phyloP scores from a whole-genome alignment of 805 yeast genomes.

The Hanseniaspora pseudoguilliermondii region DNA sequence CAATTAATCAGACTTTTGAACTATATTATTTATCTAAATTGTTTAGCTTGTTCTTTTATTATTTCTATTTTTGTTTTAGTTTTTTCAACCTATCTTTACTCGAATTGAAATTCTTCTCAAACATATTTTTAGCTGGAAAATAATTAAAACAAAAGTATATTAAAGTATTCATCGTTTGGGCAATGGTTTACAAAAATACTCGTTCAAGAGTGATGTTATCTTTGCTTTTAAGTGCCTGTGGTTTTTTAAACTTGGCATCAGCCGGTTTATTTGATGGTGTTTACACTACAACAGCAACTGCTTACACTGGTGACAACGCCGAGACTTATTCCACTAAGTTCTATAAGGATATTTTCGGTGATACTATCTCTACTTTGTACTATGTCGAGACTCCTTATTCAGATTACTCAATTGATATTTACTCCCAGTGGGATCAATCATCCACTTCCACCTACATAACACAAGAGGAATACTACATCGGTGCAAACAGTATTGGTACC shows the following conservation, averaged over 20 bases:
- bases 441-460: background rate
- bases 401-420: background rate
- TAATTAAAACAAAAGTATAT: too few species aligned
- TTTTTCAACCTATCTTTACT: too few species aligned
- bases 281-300: background rate
- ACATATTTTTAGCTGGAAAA: too few species aligned
- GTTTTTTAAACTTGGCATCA: background rate
- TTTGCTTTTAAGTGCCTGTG: background rate
- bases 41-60: too few species aligned
- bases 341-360: background rate
- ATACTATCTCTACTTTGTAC: constrained; percentile 12
- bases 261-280: background rate
- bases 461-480: background rate
- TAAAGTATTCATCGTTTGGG: too few species aligned
- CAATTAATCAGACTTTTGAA: too few species aligned
- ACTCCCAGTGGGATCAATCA: background rate
- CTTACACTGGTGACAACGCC: background rate
- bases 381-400: constrained; percentile 16
- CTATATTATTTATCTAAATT: too few species aligned
- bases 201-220: background rate
- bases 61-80: too few species aligned
- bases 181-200: background rate
- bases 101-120: too few species aligned
- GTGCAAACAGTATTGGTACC: constrained; percentile 14
- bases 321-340: background rate